Conservation (phyloP, 805 yeast genomes). For the Lipomyces mesembrius region DNA sequence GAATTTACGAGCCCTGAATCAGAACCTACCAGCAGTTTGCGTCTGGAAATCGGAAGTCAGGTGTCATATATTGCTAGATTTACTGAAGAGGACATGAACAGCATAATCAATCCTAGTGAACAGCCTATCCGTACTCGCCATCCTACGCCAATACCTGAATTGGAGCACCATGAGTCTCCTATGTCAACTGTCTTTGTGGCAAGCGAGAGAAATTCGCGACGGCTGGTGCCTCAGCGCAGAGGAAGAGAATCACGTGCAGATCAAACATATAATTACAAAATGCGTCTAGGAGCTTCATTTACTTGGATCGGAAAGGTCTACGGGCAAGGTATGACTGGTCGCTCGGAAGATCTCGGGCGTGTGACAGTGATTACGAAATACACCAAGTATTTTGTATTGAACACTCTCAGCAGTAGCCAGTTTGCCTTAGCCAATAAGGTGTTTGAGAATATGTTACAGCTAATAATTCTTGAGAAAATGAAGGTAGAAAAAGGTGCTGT, state of each 20-base stretch:
- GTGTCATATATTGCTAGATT: conserved; percentile 1
- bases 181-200: conserved; percentile 1
- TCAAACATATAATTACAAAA: conserved; percentile 4
- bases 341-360: conserved; percentile 75
- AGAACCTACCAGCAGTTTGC: conserved; percentile 1
- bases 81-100: conserved; percentile 3
- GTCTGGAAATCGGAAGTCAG: neutral
- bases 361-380: conserved; percentile 68
- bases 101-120: conserved; percentile 4
- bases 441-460: conserved; percentile 17
- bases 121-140: neutral
- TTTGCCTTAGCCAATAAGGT: conserved; percentile 17
- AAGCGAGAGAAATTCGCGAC: neutral
- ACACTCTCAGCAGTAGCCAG: conserved; percentile 12
- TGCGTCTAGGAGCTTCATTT: neutral
- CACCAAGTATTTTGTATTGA: conserved; percentile 10
- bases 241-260: neutral
- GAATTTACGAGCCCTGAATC: conserved; percentile 1
- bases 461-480: conserved; percentile 11
- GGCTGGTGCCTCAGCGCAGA: neutral
- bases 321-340: conserved; percentile 55
- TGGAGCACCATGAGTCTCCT: neutral
- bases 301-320: conserved; percentile 30
- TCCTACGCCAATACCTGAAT: neutral
- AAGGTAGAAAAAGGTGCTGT: conserved; percentile 2